Conservation (phyloP, 495 filamentous ascomycete genomes). For the Cercophora samala region DNA sequence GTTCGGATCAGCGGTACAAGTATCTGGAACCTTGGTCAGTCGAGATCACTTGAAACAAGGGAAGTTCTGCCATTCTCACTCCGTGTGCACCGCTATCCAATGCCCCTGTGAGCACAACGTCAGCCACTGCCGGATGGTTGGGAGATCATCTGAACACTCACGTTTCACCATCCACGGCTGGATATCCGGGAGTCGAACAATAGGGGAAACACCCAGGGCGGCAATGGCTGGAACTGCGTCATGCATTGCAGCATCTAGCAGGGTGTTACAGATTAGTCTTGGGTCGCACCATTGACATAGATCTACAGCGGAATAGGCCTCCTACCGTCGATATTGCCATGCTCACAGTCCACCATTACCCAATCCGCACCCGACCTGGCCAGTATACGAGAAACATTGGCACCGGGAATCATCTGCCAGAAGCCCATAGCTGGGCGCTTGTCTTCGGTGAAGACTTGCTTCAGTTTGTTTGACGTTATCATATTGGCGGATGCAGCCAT, state of each 20-base stretch:
- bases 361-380: slow-evolving; percentile 68
- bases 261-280: slow-evolving; percentile 19
- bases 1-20: slow-evolving; percentile 65
- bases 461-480: slow-evolving; percentile 62
- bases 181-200: slow-evolving; percentile 64
- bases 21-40: slow-evolving; percentile 37
- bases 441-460: slow-evolving; percentile 54
- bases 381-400: slow-evolving; percentile 64
- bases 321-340: slow-evolving; percentile 74
- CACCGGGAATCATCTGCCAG: slow-evolving; percentile 74
- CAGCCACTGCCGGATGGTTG: slow-evolving; percentile 7
- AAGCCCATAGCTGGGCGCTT: slow-evolving; percentile 59
- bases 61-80: slow-evolving; percentile 29
- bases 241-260: slow-evolving; percentile 71
- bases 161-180: slow-evolving; percentile 71
- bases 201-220: slow-evolving; percentile 59
- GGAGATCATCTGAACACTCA: slow-evolving; percentile 36
- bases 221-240: slow-evolving; percentile 74
- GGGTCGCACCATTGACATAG: not conserved
- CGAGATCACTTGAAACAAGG: slow-evolving; percentile 4
- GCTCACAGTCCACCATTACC: slow-evolving; percentile 73
- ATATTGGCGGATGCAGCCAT: slow-evolving; percentile 42
- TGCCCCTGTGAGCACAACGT: slow-evolving; percentile 46
- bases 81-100: slow-evolving; percentile 68
- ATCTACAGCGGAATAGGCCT: not conserved